Percentiles rank a stretch among this genome's conserved stretches.
These are phyloP conservation scores for Hemileccinum rubropunctum DNA, from an alignment of 768 basidiomycete species.

Conservation along the genomic window DNA sequence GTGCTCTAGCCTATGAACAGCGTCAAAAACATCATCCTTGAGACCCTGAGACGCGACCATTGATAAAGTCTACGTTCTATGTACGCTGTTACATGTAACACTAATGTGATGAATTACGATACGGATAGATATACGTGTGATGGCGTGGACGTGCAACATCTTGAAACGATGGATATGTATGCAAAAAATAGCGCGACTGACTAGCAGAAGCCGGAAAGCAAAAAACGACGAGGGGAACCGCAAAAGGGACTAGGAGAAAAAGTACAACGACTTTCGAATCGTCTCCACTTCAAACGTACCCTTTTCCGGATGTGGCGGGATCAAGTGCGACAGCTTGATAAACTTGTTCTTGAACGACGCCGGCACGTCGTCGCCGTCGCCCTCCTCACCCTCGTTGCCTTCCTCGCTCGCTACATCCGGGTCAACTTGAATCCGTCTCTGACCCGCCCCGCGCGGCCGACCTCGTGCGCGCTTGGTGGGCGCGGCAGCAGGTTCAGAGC, in stretches of 20 bases:
- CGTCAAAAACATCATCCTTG: too few relatives aligned
- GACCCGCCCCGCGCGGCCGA: slow-evolving; percentile 19
- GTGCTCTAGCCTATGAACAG: too few relatives aligned
- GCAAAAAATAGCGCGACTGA: not conserved
- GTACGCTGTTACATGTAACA: slow-evolving; percentile 9
- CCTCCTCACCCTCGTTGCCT: slow-evolving; percentile 4
- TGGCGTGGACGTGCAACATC: not conserved
- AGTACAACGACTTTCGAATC: slow-evolving; percentile 83
- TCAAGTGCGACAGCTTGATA: slow-evolving; percentile 66
- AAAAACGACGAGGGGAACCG: not conserved
- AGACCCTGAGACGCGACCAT: not conserved
- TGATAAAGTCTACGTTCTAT: slow-evolving; percentile 8
- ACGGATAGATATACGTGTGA: slow-evolving; percentile 13
- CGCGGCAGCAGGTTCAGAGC: not conserved
- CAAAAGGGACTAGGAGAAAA: slow-evolving; percentile 73
- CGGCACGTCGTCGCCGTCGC: slow-evolving; percentile 25
- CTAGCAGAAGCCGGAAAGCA: not conserved
- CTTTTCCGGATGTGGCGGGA: slow-evolving; percentile 82
- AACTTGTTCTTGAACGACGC: slow-evolving; percentile 52
- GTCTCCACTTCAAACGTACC: slow-evolving; percentile 81
- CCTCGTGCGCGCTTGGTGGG: slow-evolving; percentile 3
- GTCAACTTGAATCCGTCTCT: slow-evolving; percentile 16
- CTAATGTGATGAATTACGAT: slow-evolving; percentile 16
- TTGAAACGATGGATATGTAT: not conserved
- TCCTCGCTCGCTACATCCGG: not conserved